Evolutionary conservation across 306 rosid species (phyloP).

Genomic region (Acacia acuminata): DNA sequence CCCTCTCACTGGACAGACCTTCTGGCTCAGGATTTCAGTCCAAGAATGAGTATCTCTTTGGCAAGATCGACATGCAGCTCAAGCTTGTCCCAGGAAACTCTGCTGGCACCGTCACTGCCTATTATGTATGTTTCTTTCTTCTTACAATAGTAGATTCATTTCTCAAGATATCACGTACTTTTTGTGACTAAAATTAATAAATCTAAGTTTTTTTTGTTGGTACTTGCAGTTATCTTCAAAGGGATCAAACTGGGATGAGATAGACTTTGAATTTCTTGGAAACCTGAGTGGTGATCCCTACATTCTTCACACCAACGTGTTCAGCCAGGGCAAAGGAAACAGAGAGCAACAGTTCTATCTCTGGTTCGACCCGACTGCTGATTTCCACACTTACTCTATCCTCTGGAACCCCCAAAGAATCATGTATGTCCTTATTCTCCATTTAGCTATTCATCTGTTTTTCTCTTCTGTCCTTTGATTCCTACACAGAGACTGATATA

Average conservation of each 20-base stretch:
- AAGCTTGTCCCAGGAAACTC: conserved; percentile 78
- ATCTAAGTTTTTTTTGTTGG: neutral
- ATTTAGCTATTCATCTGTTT: neutral
- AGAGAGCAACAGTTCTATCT: conserved; percentile 78
- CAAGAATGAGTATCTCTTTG: conserved; percentile 57
- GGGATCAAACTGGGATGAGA: conserved; percentile 74
- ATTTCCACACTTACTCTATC: conserved; percentile 71
- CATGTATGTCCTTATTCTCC: conserved; percentile 39
- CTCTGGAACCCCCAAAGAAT: conserved; percentile 65
- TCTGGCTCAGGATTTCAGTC: conserved; percentile 84
- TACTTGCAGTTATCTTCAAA: conserved; percentile 54
- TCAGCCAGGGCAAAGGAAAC: conserved; percentile 70
- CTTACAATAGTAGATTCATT: neutral
- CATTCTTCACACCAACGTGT: conserved; percentile 68
- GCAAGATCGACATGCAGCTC: conserved; percentile 75
- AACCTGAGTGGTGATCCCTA: conserved; percentile 76
- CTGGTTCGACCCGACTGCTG: conserved; percentile 82
- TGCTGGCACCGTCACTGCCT: conserved; percentile 84
- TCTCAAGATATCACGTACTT: neutral
- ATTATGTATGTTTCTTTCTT: conserved; percentile 46
- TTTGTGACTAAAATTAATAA: neutral
- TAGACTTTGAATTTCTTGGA: conserved; percentile 74
- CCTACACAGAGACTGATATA: neutral
- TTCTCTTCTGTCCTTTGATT: neutral
- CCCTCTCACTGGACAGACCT: conserved; percentile 53